phyloP scores from a whole-genome alignment of 2,329 filamentous ascomycete genomes.

The Sporothrix mexicana region DNA sequence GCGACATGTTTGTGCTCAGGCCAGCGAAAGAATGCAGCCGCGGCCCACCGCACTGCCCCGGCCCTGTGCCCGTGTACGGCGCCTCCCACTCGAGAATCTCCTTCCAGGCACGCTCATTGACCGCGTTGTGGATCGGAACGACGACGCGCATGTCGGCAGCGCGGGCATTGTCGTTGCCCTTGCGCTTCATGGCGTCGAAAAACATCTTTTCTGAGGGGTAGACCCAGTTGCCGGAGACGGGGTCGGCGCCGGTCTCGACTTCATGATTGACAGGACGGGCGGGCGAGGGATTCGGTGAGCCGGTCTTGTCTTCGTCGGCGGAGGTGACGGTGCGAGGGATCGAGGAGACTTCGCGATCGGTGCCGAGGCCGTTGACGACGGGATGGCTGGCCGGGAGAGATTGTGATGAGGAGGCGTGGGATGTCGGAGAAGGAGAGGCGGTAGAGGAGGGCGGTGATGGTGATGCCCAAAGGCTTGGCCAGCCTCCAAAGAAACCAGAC shows the following conservation, averaged over 20 bases:
- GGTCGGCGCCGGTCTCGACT: constrained; percentile 74
- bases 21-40: constrained; percentile 85
- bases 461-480: constrained; percentile 32
- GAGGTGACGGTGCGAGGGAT: constrained; percentile 65
- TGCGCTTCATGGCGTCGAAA: constrained; percentile 94
- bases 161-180: constrained; percentile 74
- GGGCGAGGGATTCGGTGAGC: constrained; percentile 36
- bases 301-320: constrained; percentile 46
- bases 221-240: constrained; percentile 84
- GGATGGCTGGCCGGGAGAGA: constrained; percentile 31
- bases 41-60: constrained; percentile 73
- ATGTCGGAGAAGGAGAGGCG: neutral
- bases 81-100: constrained; percentile 91
- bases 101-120: constrained; percentile 94
- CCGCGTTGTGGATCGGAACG: constrained; percentile 96
- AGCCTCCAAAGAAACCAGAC: constrained; percentile 28
- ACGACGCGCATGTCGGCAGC: constrained; percentile 85
- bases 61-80: constrained; percentile 60
- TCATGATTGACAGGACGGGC: constrained; percentile 69
- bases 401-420: neutral
- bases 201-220: constrained; percentile 98
- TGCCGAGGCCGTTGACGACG: constrained; percentile 56
- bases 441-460: neutral
- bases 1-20: constrained; percentile 71
- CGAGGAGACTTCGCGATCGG: constrained; percentile 74